Percentiles rank a stretch among this genome's conserved stretches.
These are phyloP conservation scores for Elymus sibiricus DNA, from an alignment of 176 grass and related monocot genomes.

Conservation along the genomic window DNA sequence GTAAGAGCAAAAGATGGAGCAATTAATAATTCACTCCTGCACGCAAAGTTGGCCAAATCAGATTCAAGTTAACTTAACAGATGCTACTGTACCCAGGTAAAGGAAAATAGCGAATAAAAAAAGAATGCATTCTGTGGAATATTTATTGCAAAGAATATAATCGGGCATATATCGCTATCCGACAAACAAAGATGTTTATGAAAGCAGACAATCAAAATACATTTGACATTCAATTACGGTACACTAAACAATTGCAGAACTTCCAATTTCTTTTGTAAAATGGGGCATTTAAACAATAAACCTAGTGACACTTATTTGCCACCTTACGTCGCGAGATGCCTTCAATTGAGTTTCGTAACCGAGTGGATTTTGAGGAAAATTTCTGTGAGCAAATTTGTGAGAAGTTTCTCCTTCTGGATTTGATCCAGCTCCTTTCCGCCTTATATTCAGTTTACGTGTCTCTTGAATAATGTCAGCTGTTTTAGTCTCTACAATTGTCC, in stretches of 20 bases:
- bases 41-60: not conserved
- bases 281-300: slow-evolving; percentile 28
- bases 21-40: slow-evolving; percentile 18
- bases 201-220: slow-evolving; percentile 12
- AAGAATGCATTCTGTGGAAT: not conserved
- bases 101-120: not conserved
- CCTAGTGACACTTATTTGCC: slow-evolving; percentile 66
- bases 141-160: not conserved
- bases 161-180: not conserved
- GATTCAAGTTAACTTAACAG: not conserved
- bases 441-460: slow-evolving; percentile 82
- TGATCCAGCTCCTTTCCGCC: slow-evolving; percentile 61
- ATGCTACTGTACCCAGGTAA: not conserved
- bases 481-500: slow-evolving; percentile 91
- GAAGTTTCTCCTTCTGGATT: slow-evolving; percentile 47
- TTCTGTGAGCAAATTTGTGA: slow-evolving; percentile 58
- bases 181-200: not conserved
- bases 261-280: not conserved
- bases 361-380: slow-evolving; percentile 65
- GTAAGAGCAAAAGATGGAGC: not conserved
- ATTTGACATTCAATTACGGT: not conserved
- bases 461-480: slow-evolving; percentile 90
- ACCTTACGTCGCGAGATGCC: slow-evolving; percentile 99
- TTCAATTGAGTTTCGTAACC: slow-evolving; percentile 94
- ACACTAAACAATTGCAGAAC: not conserved